A percentile compares a stretch with the other conserved stretches of the same genome.
Evolutionary conservation across 1,139 yeast species (phyloP).

Genomic region (Protomyces arabidopsidicola): DNA sequence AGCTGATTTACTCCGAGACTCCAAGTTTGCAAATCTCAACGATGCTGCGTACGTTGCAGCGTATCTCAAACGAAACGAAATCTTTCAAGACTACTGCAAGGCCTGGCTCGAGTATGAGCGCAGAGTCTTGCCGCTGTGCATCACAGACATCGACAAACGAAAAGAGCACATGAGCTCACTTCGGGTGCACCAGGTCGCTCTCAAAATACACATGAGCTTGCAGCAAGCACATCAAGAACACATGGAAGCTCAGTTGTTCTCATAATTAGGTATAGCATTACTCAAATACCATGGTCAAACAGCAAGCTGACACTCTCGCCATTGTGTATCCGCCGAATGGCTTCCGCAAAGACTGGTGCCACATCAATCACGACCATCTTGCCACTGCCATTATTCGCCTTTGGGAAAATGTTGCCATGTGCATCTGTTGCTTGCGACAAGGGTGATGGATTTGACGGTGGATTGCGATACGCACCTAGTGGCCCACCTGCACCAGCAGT

Average conservation of each 20-base stretch:
- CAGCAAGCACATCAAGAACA: not conserved
- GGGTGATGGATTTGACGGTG: constrained; percentile 8
- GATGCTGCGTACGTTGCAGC: not conserved
- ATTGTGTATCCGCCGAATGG: constrained; percentile 90
- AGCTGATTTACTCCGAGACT: not conserved
- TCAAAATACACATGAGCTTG: not conserved
- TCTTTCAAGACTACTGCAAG: not conserved
- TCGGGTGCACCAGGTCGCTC: not conserved
- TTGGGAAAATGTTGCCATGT: not conserved
- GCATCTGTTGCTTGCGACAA: constrained; percentile 2
- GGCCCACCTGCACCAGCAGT: constrained; percentile 38
- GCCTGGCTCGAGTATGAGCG: not conserved
- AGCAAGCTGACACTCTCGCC: constrained; percentile 54
- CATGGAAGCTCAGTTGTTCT: not conserved
- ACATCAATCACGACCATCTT: constrained; percentile 79
- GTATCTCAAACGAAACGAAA: not conserved
- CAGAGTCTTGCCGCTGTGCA: not conserved
- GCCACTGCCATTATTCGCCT: constrained; percentile 2
- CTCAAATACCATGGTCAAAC: constrained; percentile 26
- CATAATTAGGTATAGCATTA: not conserved
- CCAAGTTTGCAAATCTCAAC: too few relatives aligned
- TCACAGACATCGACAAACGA: not conserved
- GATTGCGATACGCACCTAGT: not conserved
- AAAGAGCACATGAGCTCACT: not conserved
- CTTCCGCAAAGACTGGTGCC: constrained; percentile 88